phyloP scores from a whole-genome alignment of 2,329 filamentous ascomycete species.

The Diaporthe sp. region DNA sequence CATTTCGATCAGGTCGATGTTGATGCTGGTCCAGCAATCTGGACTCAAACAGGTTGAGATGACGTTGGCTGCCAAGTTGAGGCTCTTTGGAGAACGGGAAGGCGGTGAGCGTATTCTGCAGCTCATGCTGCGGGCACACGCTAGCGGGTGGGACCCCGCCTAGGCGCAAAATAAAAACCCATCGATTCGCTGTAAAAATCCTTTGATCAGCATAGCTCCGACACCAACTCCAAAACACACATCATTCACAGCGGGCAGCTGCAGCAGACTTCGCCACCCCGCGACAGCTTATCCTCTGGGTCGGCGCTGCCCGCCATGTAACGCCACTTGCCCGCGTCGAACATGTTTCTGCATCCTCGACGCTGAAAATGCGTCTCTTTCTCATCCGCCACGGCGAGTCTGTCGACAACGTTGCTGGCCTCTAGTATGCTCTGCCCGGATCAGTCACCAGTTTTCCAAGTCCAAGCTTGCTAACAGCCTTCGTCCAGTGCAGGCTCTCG shows the following conservation, averaged over 20 bases:
- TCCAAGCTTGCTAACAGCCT: conserved; percentile 63
- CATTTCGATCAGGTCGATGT: background rate
- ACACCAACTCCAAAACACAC: conserved; percentile 26
- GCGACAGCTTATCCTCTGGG: background rate
- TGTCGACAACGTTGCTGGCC: conserved; percentile 85
- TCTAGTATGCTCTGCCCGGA: conserved; percentile 71
- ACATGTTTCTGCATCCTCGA: conserved; percentile 21
- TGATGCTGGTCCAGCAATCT: background rate
- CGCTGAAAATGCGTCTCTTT: conserved; percentile 66
- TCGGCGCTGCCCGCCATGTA: conserved; percentile 15
- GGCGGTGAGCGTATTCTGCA: conserved; percentile 16
- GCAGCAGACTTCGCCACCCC: conserved; percentile 25
- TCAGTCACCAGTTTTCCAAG: conserved; percentile 37
- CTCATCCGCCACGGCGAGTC: conserved; percentile 92
- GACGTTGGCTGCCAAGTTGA: background rate
- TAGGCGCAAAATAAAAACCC: conserved; percentile 26
- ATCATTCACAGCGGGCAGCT: conserved; percentile 10
- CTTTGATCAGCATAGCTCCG: conserved; percentile 12
- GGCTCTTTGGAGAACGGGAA: background rate
- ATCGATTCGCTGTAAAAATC: conserved; percentile 19
- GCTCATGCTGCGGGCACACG: background rate
- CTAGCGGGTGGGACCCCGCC: conserved; percentile 7
- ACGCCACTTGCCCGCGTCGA: background rate
- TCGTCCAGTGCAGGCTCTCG: conserved; percentile 76
- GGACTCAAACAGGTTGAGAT: background rate